Evolutionary conservation across 805 yeast genomes (phyloP), one percentile per base, ranked within the genome.

Genomic region (Zygotorulaspora danielsina): DNA sequence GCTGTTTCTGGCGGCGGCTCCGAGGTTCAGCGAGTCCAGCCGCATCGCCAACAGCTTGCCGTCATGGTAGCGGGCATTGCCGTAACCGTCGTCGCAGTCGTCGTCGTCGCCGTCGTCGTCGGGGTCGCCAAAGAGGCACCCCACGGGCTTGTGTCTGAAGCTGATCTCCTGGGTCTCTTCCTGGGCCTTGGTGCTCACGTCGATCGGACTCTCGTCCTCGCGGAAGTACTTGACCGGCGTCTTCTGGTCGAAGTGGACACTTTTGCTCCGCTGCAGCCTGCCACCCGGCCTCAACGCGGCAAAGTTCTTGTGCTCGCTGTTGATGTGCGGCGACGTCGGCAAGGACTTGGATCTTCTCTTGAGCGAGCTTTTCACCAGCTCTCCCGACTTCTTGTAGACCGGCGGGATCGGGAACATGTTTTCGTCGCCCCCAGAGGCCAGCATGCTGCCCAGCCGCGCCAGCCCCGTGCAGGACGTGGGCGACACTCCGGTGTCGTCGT

Each of bases 371-470:
- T 60, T 60, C 16, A 69, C 82, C 31, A 84, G 66, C 56, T 87
- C 96, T n/a, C 95, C 96, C 1, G 87, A 77, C 60, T 88, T 88
- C 60, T 88, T 89, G 34, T 94, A 78, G 3, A 86, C 75, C 16
- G 55, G 54, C 15, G 52, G 46, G n/a, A 53, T 45, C 9, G 50
- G 48, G 9, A 46, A 19, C n/a, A 46, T 16, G 32, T 51, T 42
- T 12, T 54, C 41, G 26, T 40, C 39, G 30, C 30, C 32, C 7
- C 17, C 19, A n/a, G 11, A 17, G n/a, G n/a, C 15, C 19, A 8
- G 15, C 21, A 20, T 19, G 25, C 7, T 19, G 12, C 16, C 16
- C 32, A n/a, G 11, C 10, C 16, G 31, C 24, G 22, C 38, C 38
- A 13, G 27, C 4, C n/a, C n/a, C n/a, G n/a, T n/a, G n/a, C n/a